Base-by-base conservation (phyloP, 2,329 filamentous ascomycete species). In the Blastomyces percursus region DNA sequence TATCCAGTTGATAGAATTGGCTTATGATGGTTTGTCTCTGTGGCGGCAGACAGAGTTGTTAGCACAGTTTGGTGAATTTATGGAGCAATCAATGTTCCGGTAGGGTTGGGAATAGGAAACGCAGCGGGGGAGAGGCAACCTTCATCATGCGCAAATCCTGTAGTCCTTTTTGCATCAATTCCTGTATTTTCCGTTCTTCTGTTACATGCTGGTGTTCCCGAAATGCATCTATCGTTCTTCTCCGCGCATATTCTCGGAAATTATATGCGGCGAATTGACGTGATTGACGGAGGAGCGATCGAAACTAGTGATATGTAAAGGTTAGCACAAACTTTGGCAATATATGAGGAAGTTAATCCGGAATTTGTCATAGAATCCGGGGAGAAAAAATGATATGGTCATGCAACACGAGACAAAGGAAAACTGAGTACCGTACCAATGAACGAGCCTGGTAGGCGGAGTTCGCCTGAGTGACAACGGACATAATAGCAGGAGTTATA, bases 11-110 rank as follows among this genome's bases (percentile, higher is more conserved):
- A 79, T 90, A 97, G 78, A 97, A 97, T 74, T 96, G 90, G 73
- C 91, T 95, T 72, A 99, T 85, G 59, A 94, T 83, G 12, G 93
- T 95, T 88, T 97, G 94, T 74, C 94, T 87, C 94, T 97, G 79
- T 70, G 40, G 30, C 16, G 24, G 27, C 24, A n/a, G 5, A 32
- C n/a, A 51, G 27, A 62, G 48, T 38, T 12, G 57, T 64, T 46
- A 64, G 61, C 59, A 61, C 59, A 32, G 19, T 35, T 24, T 61
- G 32, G 32, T 48, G 16, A 48, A 48, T 58, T 27, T 19, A n/a
- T 24, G n/a, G 8, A 14, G 19, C 54, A n/a, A 32, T 30, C 19
- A 2, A 8, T 58, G 32, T 58, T 24, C 38, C 21, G 3, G 42
- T 3, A n/a, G 8, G 1, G 16, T 16, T 16, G 8, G 14, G 40